Conservation (phyloP, 78 protist genomes). For the Cyanophora paradoxa region DNA sequence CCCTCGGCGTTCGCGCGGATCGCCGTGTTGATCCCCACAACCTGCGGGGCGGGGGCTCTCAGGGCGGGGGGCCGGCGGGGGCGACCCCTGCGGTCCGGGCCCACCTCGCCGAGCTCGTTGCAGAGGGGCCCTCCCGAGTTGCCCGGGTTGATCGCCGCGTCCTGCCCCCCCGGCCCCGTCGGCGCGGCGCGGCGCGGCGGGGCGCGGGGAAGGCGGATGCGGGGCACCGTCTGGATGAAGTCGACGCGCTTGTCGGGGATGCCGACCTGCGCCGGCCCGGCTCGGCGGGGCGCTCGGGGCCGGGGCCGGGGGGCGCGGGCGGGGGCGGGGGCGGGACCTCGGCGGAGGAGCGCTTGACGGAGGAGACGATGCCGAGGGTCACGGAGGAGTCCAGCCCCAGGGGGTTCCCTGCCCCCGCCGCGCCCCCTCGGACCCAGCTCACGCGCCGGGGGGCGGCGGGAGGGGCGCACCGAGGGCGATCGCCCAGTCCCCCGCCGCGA, state of each 20-base stretch:
- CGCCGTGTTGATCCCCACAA: slow-evolving; percentile 10
- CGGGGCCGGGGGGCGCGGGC: too few relatives aligned
- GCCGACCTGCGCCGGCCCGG: slow-evolving; percentile 3
- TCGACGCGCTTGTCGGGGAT: slow-evolving; percentile 9
- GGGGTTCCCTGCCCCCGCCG: too few relatives aligned
- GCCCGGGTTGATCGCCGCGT: slow-evolving; percentile 16
- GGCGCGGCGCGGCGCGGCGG: too few relatives aligned
- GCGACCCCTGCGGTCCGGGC: neutral
- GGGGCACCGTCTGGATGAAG: slow-evolving; percentile 18
- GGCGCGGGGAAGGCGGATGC: too few relatives aligned
- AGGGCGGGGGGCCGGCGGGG: neutral
- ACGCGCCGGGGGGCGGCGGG: too few relatives aligned
- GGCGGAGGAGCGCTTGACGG: neutral
- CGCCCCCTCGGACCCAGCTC: too few relatives aligned
- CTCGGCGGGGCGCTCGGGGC: too few relatives aligned
- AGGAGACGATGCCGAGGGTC: slow-evolving; percentile 7
- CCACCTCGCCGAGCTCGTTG: slow-evolving; percentile 4
- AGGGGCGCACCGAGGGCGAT: slow-evolving; percentile 11
- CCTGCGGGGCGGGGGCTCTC: neutral
- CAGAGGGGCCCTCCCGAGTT: neutral
- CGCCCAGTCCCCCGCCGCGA: slow-evolving; percentile 3
- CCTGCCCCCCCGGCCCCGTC: too few relatives aligned
- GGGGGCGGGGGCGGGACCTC: neutral
- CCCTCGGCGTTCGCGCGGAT: slow-evolving; percentile 17
- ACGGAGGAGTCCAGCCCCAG: slow-evolving; percentile 12